These are phyloP conservation scores for Aspergillaceae sp. DNA, from an alignment of 2,329 filamentous ascomycete genomes.

Conservation along the genomic window DNA sequence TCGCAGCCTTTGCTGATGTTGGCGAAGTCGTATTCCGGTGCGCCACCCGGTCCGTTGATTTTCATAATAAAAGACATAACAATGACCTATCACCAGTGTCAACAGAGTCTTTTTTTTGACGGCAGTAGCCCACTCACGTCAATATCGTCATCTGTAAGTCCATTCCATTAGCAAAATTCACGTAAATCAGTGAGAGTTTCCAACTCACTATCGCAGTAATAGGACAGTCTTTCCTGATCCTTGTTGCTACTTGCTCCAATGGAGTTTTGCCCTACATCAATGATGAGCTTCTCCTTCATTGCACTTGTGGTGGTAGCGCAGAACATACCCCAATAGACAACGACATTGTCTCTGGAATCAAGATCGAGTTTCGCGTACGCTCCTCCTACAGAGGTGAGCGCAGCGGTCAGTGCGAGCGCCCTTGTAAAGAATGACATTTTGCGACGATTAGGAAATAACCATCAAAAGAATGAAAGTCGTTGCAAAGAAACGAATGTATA, in stretches of 20 bases:
- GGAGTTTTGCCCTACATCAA: conserved; percentile 51
- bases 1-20: conserved; percentile 56
- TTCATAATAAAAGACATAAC: conserved; percentile 55
- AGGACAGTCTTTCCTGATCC: conserved; percentile 47
- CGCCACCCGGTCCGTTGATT: conserved; percentile 44
- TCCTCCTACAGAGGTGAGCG: conserved; percentile 23
- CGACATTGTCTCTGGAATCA: conserved; percentile 46
- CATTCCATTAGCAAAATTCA: background rate
- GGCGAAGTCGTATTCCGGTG: conserved; percentile 54
- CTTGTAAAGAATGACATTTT: conserved; percentile 21
- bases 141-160: conserved; percentile 22
- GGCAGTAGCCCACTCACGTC: conserved; percentile 8
- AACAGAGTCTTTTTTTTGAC: conserved; percentile 1
- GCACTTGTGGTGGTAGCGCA: background rate
- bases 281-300: too few species aligned
- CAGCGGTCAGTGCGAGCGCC: conserved; percentile 17
- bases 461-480: background rate
- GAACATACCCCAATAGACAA: conserved; percentile 54
- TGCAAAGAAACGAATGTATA: conserved; percentile 1
- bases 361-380: conserved; percentile 38
- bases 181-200: background rate
- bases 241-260: conserved; percentile 36
- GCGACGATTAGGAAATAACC: background rate
- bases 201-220: conserved; percentile 52
- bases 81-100: conserved; percentile 43